phyloP scores from a whole-genome alignment of 2,329 filamentous ascomycete genomes.

The Aspergillus melleus region DNA sequence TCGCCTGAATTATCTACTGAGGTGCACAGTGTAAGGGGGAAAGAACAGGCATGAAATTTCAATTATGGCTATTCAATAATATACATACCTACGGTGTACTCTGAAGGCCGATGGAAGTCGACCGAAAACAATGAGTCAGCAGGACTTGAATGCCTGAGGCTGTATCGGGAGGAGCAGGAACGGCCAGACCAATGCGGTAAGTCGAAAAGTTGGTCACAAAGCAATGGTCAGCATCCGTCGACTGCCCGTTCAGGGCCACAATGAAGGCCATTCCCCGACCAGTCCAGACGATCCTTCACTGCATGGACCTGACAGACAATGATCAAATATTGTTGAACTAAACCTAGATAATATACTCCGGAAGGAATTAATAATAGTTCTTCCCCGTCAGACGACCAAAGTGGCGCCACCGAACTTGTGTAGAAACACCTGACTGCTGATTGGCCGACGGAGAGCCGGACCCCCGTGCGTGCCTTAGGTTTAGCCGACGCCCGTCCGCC shows the following conservation, averaged over 20 bases:
- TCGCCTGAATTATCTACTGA: neutral
- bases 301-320: no score
- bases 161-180: neutral
- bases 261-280: neutral
- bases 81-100: no score
- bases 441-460: conserved; percentile 31
- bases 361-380: no score
- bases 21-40: no score
- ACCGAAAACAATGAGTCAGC: neutral
- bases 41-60: no score
- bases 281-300: neutral
- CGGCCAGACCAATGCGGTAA: neutral
- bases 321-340: no score
- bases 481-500: conserved; percentile 28
- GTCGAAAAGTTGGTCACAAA: neutral
- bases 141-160: neutral
- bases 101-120: neutral
- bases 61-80: no score
- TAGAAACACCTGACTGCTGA: conserved; percentile 41
- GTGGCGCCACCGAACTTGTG: conserved; percentile 33
- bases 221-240: no score
- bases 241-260: no score
- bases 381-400: conserved; percentile 9
- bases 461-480: conserved; percentile 10
- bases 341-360: no score